Evolutionary conservation across 331 rosid genomes (phyloP).

Genomic region (Acacia concinna): DNA sequence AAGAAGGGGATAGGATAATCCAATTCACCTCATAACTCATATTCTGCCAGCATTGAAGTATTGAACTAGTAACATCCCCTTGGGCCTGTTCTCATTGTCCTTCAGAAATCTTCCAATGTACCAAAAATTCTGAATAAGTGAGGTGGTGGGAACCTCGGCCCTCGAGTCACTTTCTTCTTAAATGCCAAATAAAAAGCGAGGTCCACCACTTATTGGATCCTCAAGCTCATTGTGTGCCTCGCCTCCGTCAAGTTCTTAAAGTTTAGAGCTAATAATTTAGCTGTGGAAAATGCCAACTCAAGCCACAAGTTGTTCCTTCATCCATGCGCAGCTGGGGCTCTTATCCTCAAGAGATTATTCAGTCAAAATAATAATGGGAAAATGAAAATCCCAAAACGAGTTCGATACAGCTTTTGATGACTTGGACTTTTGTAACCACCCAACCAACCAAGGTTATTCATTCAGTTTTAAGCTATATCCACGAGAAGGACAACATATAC

Average conservation of each 20-base stretch:
- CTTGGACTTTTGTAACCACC: neutral
- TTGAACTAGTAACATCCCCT: neutral
- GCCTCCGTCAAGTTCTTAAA: constrained; percentile 15
- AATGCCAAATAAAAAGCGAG: neutral
- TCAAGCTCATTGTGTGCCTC: neutral
- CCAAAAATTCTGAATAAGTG: neutral
- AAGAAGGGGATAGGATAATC: too few relatives aligned
- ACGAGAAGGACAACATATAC: neutral
- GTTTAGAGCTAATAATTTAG: constrained; percentile 19
- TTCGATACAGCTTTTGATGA: neutral
- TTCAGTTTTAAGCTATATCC: neutral
- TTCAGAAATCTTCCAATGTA: neutral
- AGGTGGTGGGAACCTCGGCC: constrained; percentile 1
- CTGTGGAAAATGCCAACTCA: constrained; percentile 8
- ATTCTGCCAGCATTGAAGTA: neutral
- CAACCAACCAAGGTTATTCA: neutral
- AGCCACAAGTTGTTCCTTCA: constrained; percentile 4
- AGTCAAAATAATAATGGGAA: neutral
- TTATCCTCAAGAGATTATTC: neutral
- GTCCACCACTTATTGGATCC: neutral
- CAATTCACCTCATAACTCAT: neutral
- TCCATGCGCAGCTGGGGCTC: too few relatives aligned
- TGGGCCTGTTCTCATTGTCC: neutral
- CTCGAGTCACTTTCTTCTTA: neutral
- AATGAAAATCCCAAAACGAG: neutral